Base-by-base conservation (phyloP, 2,329 filamentous ascomycete species). In the Blumeriella jaapii region DNA sequence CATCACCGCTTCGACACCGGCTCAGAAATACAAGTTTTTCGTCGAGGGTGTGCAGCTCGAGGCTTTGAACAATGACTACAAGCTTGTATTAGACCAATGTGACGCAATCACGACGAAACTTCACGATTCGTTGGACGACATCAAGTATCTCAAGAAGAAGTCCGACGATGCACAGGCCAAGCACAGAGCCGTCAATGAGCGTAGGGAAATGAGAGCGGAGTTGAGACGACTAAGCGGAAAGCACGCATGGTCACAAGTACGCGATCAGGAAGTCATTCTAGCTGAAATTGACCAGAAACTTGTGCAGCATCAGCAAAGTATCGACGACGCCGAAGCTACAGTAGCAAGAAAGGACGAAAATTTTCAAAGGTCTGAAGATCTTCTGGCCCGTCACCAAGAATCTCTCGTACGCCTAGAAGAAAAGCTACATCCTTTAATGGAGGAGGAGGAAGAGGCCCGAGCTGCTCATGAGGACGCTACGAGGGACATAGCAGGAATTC, bases 21-120 rank as follows among this genome's bases (percentile, higher is more conserved):
- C 72, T 3, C 78, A 89, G 41, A 98, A 98, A 56, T 98, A 96
- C 66, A 91, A 84, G 48, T 95, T 95, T 53, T 98, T 98, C 54
- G 72, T 94, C 41, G 85, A 87, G 50, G 91, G 91, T 16, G 93
- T 94, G 0, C 87, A 96, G 51, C 71, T 98, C 1, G 85, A 96
- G 55, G 80, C 89, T 49, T 68, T 98, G 7, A 85, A 94, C 55
- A 78, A 84, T 42, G 91, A 98, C 53, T 98, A 98, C 58, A 74
- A 78, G 39, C 65, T 94, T 38, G 75, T 95, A 10, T 76, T 81
- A 41, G 80, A 93, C 46, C 79, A 74, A 3, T 66, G 91, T 13
- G 82, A 94, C 45, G 72, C 72, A 20, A 83, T 78, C 39, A 69
- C 78, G 36, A 64, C 64, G 19, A 82, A 80, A 47, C 61, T 84